These are phyloP conservation scores for Vaccinium corymbosum DNA, from an alignment of 148 eudicot species.

Conservation along the genomic window DNA sequence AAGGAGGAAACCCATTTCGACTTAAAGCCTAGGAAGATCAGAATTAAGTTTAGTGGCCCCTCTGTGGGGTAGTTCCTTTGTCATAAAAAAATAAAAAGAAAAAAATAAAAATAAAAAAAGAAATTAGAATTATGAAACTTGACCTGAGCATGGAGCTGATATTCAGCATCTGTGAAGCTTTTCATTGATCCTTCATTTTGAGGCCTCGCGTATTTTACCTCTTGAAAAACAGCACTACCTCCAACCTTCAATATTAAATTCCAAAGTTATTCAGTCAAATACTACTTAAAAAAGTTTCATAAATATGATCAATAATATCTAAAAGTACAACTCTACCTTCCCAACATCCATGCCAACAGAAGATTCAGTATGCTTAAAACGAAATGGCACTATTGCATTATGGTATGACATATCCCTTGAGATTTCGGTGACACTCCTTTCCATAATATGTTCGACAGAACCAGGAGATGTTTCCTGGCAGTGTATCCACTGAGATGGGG, in stretches of 20 bases:
- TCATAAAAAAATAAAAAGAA: too few species aligned
- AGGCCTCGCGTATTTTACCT: not conserved
- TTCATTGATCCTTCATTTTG: conserved; percentile 10
- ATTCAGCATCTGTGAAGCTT: conserved; percentile 18
- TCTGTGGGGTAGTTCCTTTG: too few species aligned
- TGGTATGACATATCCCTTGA: conserved; percentile 21
- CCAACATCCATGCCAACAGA: conserved; percentile 15
- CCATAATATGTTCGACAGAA: conserved; percentile 22
- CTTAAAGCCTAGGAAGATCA: not conserved
- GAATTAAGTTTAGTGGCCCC: too few species aligned
- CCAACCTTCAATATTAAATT: conserved; percentile 10
- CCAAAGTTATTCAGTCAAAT: not conserved
- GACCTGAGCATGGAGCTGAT: conserved; percentile 12
- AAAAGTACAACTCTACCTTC: conserved; percentile 17
- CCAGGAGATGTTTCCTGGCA: conserved; percentile 24
- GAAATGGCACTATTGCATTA: conserved; percentile 17
- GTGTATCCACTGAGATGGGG: conserved; percentile 27
- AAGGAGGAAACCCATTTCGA: not conserved
- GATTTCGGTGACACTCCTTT: conserved; percentile 24
- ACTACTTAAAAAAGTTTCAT: not conserved
- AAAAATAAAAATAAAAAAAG: too few species aligned
- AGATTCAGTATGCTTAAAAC: conserved; percentile 11
- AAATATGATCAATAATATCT: not conserved
- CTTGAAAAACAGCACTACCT: not conserved
- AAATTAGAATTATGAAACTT: not conserved